Evolutionary conservation across 2,329 filamentous ascomycete species (phyloP).

Genomic region (Beauveria sp.): DNA sequence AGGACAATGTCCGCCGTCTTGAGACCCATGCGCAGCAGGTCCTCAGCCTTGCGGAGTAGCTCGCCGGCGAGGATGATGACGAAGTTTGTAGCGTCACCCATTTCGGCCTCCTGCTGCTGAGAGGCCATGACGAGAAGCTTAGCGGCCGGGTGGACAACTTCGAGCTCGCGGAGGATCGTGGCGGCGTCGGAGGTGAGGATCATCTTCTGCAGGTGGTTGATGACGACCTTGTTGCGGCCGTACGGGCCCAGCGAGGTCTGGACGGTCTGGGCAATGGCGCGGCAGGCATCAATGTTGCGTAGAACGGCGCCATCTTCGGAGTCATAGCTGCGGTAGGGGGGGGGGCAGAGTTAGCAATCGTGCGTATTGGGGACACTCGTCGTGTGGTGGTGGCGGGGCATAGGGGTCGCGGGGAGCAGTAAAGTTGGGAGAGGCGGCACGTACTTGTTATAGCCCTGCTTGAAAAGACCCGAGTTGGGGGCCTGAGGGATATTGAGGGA

Average conservation of each 20-base stretch:
- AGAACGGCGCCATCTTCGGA: constrained; percentile 97
- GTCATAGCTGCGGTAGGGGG: constrained; percentile 65
- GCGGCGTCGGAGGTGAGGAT: constrained; percentile 96
- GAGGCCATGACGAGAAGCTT: constrained; percentile 98
- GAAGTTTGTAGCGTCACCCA: constrained; percentile 97
- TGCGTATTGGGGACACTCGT: background rate
- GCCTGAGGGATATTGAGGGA: constrained; percentile 94
- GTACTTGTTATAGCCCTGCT: constrained; percentile 93
- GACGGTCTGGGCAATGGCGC: constrained; percentile 90
- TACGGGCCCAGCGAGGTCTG: constrained; percentile 96
- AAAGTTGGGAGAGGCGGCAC: constrained; percentile 25
- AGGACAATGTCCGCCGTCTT: constrained; percentile 97
- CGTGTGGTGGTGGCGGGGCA: constrained; percentile 14
- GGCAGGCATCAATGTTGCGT: constrained; percentile 97
- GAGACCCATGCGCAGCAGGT: constrained; percentile 89
- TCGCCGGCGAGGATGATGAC: constrained; percentile 95
- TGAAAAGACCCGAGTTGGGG: constrained; percentile 90
- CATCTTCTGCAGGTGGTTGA: constrained; percentile 99
- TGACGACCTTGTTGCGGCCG: constrained; percentile 98
- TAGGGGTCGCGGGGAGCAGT: constrained; percentile 19
- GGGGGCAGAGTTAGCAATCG: constrained; percentile 14
- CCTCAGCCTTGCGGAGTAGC: constrained; percentile 93
- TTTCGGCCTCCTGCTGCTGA: constrained; percentile 97
- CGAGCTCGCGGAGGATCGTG: constrained; percentile 93
- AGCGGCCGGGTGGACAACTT: constrained; percentile 95